Base-by-base conservation (phyloP, 2,329 filamentous ascomycete genomes). In the Paraconiothyrium brasiliense region DNA sequence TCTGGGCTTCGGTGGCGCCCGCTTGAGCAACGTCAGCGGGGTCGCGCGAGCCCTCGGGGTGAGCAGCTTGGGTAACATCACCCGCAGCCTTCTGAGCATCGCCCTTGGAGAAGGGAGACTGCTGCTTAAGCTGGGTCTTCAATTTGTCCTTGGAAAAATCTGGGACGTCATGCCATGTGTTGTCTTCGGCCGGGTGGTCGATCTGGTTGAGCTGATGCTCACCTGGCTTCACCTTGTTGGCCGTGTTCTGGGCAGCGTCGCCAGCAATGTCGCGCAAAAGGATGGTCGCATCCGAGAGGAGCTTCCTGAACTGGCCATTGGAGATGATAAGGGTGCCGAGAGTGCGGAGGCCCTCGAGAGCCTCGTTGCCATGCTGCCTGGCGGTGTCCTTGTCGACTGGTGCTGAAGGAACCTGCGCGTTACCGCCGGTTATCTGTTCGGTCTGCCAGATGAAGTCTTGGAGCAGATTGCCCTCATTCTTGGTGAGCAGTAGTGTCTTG, bases 361-460 rank as follows among this genome's bases (percentile, higher is more conserved):
- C 93, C 77, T 94, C 86, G 66, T 95, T 88, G 44, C 90, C 92
- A 76, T 99, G 92, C 75, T 94, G 90, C 81, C 91, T 88, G 30
- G 92, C 92, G 1, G 86, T 86, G 0, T 92, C 89, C 83, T 93
- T 96, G 75, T 88, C 86, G 51, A 97, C 71, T 0, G 93, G 90
- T 1, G 87, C 86, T 59, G 85, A 84, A 3, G 92, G 92, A 1
- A 84, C 79, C 60, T 81, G 78, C 30, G 92, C 84, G 55, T 86
- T 84, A 71, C 85, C 89, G 60, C 87, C 82, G 57, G 89, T 87
- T 64, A 95, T 89, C 50, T 91, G 86, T 75, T 93, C 89, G 0
- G 93, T 94, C 76, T 97, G 92, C 91, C 92, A 99, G 80, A 98
- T 92, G 80, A 99, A 98, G 73, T 99, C 94, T 76, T 99, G 95